Evolutionary conservation across 2,329 filamentous ascomycete species (phyloP), one percentile per base, ranked within the genome.

Genomic region (Colletotrichum lindemuthianum): DNA sequence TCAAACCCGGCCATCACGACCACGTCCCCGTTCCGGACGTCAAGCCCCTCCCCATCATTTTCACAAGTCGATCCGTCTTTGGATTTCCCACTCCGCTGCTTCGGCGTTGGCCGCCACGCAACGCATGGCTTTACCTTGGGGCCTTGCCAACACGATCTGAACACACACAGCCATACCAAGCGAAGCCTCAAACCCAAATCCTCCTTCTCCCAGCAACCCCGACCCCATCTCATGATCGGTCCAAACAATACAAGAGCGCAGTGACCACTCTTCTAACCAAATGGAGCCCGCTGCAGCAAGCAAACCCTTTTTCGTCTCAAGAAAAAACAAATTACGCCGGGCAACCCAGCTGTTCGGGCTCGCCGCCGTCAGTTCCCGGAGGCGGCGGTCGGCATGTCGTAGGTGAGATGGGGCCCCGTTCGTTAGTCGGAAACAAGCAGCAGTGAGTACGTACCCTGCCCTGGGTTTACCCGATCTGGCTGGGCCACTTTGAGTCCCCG

Each of bases 31-130:
- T 24, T 24, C 24, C 24, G 24, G 24, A 49, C 24, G 16, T 48
- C n/a, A 37, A 55, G 48, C 40, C 45, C 44, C 36, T n/a, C 11
- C 32, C 48, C 34, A n/a, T 49, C 45, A 40, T 44, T 37, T 40
- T 16, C n/a, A 2, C n/a, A n/a, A n/a, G 13, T 34, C 13, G 13
- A 48, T 16, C 45, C 44, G 16, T 36, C 24, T 41, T 34, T 16
- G 50, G 24, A 13, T 36, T 33, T 39, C 41, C 33, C 15, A 36
- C 47, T 48, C 15, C 44, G 36, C 47, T 51, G 57, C 50, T 45
- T 60, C 61, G 40, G 61, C 49, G 45, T 51, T 51, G 56, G 58
- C 51, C 57, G 58, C 58, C 58, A 24, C 24, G 24, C 24, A 24
- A 24, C 44, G 36, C 39, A 47, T 45, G 44, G 34, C 44, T 57